These are phyloP conservation scores for Fraxinus quadrangulata DNA, from an alignment of 257 asterid genomes.

Conservation along the genomic window DNA sequence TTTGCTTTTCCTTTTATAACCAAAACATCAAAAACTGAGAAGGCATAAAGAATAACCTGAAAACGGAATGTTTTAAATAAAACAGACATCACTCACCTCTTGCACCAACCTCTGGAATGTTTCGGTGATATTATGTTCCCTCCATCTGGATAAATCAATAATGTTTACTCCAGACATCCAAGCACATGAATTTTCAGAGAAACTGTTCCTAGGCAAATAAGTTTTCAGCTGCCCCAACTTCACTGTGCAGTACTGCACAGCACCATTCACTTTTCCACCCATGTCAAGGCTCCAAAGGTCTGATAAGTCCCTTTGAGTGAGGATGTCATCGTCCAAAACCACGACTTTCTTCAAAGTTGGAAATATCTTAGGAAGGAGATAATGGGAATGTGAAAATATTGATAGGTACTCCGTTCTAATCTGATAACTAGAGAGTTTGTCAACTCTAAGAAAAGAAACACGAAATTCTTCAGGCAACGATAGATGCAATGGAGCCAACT, in stretches of 20 bases:
- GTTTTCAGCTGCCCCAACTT: conserved; percentile 62
- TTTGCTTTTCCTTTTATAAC: not conserved
- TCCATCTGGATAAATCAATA: conserved; percentile 77
- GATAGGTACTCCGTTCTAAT: conserved; percentile 72
- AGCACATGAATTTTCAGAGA: conserved; percentile 67
- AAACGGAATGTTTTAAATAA: conserved; percentile 10
- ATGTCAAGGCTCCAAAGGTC: conserved; percentile 81
- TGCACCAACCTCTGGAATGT: conserved; percentile 59
- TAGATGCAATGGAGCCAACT: conserved; percentile 51
- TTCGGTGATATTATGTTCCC: conserved; percentile 62
- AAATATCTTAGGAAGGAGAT: conserved; percentile 83
- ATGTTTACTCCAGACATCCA: conserved; percentile 93
- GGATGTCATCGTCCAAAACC: conserved; percentile 83
- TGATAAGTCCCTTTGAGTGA: conserved; percentile 91
- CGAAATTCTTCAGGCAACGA: conserved; percentile 91
- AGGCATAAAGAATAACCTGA: conserved; percentile 10
- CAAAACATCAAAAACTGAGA: conserved; percentile 7
- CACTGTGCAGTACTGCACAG: conserved; percentile 67
- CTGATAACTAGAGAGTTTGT: conserved; percentile 51
- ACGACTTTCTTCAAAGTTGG: conserved; percentile 71
- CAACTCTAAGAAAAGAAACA: conserved; percentile 68
- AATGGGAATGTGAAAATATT: conserved; percentile 77
- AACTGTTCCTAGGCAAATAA: conserved; percentile 45
- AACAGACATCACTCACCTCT: conserved; percentile 63
- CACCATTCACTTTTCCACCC: conserved; percentile 92